Evolutionary conservation across 345 rosid genomes (phyloP), one percentile per base, ranked within the genome.

Genomic region (Hypericum androsaemum): DNA sequence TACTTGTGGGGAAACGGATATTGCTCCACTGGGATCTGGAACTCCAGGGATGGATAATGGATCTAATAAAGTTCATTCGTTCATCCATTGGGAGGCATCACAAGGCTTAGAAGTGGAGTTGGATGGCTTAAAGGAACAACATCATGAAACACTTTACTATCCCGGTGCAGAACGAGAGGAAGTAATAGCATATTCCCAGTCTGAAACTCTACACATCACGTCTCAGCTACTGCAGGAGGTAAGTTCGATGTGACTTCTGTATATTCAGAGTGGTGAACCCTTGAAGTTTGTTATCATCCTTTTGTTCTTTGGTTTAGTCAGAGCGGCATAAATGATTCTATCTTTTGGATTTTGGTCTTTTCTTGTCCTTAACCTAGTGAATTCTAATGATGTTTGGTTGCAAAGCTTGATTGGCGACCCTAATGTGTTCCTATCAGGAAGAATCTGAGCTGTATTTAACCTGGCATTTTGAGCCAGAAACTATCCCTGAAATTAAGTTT

Each of bases 201-300:
- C 48, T n/a, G 66, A 71, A 42, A 61, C 69, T 40, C 48, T 57
- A 56, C 58, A 55, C 43, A 55, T 28, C 14, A 47, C 67, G 50
- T 32, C 69, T 38, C 58, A 56, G 62, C 59, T 39, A 37, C 53
- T 41, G 22, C 12, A 60, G 41, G 64, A 82, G 89, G 85, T 77
- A 64, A 70, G 45, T 56, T 39, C 38, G 45, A 50, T 37, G 38
- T 37, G 42, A 45, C 36, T 13, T 59, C 38, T 39, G 11, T 55
- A 17, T n/a, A 53, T 50, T 39, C 6, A 13, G 46, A 14, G 3
- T n/a, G n/a, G n/a, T n/a, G n/a, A n/a, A n/a, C n/a, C n/a, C n/a
- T n/a, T n/a, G n/a, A n/a, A n/a, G n/a, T n/a, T n/a, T n/a, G n/a
- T n/a, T n/a, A n/a, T n/a, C n/a, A n/a, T n/a, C n/a, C n/a, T n/a